These are phyloP conservation scores for Colletotrichum noveboracense DNA, from an alignment of 2,329 filamentous ascomycete species.

Conservation along the genomic window DNA sequence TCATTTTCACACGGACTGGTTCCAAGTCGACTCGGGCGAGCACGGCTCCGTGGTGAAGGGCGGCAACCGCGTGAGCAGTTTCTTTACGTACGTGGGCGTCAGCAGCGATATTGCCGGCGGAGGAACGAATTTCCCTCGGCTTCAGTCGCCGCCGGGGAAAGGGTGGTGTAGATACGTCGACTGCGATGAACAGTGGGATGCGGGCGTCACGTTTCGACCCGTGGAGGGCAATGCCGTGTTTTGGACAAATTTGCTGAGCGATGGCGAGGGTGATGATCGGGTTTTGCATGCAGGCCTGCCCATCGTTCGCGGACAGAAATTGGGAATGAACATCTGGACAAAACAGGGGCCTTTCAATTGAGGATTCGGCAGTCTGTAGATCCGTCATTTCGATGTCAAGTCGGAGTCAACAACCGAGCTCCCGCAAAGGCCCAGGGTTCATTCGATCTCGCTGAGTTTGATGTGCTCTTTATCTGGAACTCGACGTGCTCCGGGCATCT, in stretches of 20 bases:
- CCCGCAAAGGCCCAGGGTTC: background rate
- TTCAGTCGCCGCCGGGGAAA: constrained; percentile 36
- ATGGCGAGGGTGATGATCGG: constrained; percentile 39
- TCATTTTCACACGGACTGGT: constrained; percentile 49
- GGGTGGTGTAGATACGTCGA: constrained; percentile 43
- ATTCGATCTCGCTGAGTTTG: background rate
- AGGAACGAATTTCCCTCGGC: constrained; percentile 44
- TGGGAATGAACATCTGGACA: constrained; percentile 50
- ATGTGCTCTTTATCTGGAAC: background rate
- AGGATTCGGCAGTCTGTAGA: background rate
- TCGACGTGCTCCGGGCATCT: background rate
- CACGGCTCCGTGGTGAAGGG: constrained; percentile 34
- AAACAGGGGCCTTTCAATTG: constrained; percentile 33
- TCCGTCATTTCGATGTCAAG: background rate
- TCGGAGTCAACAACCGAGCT: background rate
- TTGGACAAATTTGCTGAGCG: constrained; percentile 42
- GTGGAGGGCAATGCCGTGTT: constrained; percentile 43
- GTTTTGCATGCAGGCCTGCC: constrained; percentile 45
- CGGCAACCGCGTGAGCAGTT: constrained; percentile 42
- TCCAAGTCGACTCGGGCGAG: constrained; percentile 24
- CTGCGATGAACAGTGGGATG: constrained; percentile 44
- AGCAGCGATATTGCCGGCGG: constrained; percentile 41
- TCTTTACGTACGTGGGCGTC: constrained; percentile 44
- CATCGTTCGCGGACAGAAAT: constrained; percentile 42
- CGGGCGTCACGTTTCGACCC: constrained; percentile 43